A percentile compares a stretch with the other conserved stretches of the same genome.
Evolutionary conservation across 495 filamentous ascomycete genomes (phyloP).

Genomic region (Neurospora sp.): DNA sequence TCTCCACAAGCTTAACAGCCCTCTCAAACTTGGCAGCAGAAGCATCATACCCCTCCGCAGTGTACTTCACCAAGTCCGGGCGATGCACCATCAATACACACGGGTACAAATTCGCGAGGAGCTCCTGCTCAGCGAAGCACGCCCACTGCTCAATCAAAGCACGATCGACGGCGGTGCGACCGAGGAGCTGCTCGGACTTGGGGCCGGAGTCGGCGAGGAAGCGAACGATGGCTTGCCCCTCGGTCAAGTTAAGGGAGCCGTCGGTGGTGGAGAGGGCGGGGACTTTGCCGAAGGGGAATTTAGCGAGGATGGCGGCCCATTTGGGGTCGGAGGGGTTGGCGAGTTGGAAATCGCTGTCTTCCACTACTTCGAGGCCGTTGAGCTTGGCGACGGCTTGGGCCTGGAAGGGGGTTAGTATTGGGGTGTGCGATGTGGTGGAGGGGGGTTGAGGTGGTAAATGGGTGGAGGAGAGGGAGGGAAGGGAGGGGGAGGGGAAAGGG

Average conservation of each 20-base stretch:
- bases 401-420: conserved; percentile 17
- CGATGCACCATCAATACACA: conserved; percentile 18
- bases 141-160: conserved; percentile 43
- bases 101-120: conserved; percentile 21
- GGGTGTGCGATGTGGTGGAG: not conserved
- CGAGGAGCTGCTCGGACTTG: conserved; percentile 39
- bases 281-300: conserved; percentile 53
- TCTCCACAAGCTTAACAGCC: conserved; percentile 33
- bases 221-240: conserved; percentile 45
- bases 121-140: conserved; percentile 36
- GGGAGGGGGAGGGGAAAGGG: not conserved
- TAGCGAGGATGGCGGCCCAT: conserved; percentile 41
- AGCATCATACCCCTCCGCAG: conserved; percentile 25
- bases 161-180: conserved; percentile 33
- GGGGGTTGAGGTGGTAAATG: no score
- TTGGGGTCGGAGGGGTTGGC: conserved; percentile 26
- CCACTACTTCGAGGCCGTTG: conserved; percentile 37
- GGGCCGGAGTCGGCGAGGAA: conserved; percentile 46
- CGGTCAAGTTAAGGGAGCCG: conserved; percentile 36
- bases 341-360: conserved; percentile 30
- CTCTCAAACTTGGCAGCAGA: conserved; percentile 19
- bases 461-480: not conserved
- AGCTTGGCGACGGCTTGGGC: conserved; percentile 41
- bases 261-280: conserved; percentile 46
- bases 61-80: conserved; percentile 20